Evolutionary conservation across 2,329 filamentous ascomycete genomes (phyloP), one percentile per base, ranked within the genome.

Genomic region (Pseudogymnoascus sp.): DNA sequence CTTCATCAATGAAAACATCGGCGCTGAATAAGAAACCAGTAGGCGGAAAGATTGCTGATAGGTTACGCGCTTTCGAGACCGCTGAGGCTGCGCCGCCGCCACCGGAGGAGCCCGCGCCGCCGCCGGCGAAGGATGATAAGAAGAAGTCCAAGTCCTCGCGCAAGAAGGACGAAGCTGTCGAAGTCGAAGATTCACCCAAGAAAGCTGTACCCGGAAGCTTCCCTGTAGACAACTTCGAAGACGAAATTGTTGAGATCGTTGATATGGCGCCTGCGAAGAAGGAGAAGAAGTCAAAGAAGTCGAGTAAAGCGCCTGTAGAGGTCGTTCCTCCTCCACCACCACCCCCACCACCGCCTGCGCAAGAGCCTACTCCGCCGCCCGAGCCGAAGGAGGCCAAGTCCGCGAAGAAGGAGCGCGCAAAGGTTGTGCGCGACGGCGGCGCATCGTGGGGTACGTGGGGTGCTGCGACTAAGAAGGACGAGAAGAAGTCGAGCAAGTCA

Each of bases 401-500:
- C 4, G 80, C 80, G 3, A 90, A 85, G 75, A 95, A 88, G 72
- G 89, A 95, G 65, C 87, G 91, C 12, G 78, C 88, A 29, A 90
- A 87, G 70, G 84, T 92, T 65, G 89, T 85, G 67, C 88, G 90
- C 63, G 87, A 88, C 37, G 79, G 79, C 21, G 80, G 80, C 36
- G 79, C 83, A 10, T 85, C 88, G 31, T 94, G 91, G 90, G 31
- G 35, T 35, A 36, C 55, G 55, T 59, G 35, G 55, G 35, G 27
- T 62, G 67, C 59, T 67, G 66, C n/a, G 64, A 65, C 27, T 3
- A 37, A 75, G 66, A 80, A 78, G 66, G 69, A 72, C 25, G 70
- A 73, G 60, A 69, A 71, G 63, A 70, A 68, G 58, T 64, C 68
- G 18, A 59, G 55, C 55, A 59, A 59, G 36, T 15, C 21, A 15